Conservation (phyloP, 78 protist genomes). For the Dictyostelium intermedium region DNA sequence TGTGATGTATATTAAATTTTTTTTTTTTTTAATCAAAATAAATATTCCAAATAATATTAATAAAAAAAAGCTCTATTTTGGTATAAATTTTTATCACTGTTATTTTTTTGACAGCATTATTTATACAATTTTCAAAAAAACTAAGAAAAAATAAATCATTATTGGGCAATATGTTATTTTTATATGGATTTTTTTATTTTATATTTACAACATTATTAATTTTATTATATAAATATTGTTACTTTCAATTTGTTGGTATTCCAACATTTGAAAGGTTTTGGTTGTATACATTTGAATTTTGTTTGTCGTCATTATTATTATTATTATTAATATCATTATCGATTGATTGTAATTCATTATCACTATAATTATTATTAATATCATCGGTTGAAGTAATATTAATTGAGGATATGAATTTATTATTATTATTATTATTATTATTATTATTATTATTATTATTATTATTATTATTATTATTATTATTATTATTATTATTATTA, state of each 20-base stretch:
- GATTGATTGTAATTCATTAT: not conserved
- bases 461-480: not conserved
- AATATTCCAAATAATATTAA: no score
- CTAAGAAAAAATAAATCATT: no score
- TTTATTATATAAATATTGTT: not conserved
- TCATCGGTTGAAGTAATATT: not conserved
- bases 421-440: not conserved
- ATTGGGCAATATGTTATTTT: not conserved
- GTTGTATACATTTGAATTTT: not conserved
- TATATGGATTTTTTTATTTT: not conserved
- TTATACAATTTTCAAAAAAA: no score
- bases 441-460: no score
- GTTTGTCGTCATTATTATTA: not conserved
- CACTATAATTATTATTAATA: not conserved
- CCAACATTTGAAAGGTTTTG: conserved; percentile 4
- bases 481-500: not conserved
- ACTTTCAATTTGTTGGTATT: not conserved
- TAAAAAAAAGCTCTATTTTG: no score
- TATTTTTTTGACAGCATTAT: no score
- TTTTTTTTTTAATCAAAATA: no score
- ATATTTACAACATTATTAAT: no score
- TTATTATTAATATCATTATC: not conserved
- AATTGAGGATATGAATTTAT: not conserved
- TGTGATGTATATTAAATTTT: no score
- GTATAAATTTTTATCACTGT: no score